Evolutionary conservation across 2,329 filamentous ascomycete species (phyloP), one percentile per base, ranked within the genome.

Genomic region (Didymella segeticola): DNA sequence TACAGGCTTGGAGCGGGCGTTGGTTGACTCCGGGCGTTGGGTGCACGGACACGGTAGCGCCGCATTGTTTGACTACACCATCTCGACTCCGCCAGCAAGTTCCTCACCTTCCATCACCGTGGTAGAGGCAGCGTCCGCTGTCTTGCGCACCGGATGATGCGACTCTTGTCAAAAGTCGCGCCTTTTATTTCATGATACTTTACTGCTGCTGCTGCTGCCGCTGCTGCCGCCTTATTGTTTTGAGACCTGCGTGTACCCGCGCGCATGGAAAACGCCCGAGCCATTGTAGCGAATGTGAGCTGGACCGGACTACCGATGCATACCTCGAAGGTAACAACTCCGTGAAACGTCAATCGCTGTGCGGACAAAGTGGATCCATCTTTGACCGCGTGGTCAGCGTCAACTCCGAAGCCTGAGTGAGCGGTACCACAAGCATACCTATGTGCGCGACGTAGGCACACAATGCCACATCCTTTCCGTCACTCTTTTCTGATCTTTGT

Each of bases 381-480:
- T 12, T 25, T 17, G 48, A 41, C 48, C 34, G 7, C 27, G 15
- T 37, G 37, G 49, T 17, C 49, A 53, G 49, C 30, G 22, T 47
- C 43, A 47, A 51, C 15, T 47, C 50, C 50, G 43, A 29, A n/a
- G 26, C 11, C 10, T 15, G 14, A 15, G 14, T 17, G n/a, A 30
- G 42, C 30, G 36, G 34, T 25, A 30, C 47, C 31, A 53, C 47
- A 47, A 26, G 5, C 10, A 26, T n/a, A 10, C 11, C 8, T 17
- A 5, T 8, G 12, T 20, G 19, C 30, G 11, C n/a, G 26, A 25
- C 30, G n/a, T 29, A 25, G 23, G 20, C 12, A 19, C 5, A 20
- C 10, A 20, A 7, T n/a, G 43, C 10, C 29, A 36, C 17, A 19
- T 5, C 42, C 30, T 11, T 20, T 31, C 39, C 26, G 20, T 15